phyloP scores from a whole-genome alignment of 2,329 filamentous ascomycete species.

The Aphanocladium album region DNA sequence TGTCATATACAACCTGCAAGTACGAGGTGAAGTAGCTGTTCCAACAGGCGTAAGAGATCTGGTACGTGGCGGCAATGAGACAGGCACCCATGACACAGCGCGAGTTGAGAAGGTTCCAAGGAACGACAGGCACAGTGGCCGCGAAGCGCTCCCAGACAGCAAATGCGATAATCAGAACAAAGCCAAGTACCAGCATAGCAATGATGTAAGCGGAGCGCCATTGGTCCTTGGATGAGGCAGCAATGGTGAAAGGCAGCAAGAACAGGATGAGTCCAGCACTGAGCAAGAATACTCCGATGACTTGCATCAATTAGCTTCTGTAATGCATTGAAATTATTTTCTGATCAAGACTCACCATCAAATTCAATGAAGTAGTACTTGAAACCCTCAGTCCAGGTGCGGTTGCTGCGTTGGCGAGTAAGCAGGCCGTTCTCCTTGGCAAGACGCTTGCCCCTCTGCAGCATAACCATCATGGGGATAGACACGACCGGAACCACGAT shows the following conservation, averaged over 20 bases:
- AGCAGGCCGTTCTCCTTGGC: conserved; percentile 19
- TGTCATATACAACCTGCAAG: conserved; percentile 32
- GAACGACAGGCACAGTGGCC: conserved; percentile 44
- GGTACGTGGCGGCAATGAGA: conserved; percentile 21
- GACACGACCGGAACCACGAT: conserved; percentile 48
- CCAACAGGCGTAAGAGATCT: conserved; percentile 28
- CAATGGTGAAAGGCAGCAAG: conserved; percentile 53
- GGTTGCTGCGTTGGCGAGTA: conserved; percentile 21
- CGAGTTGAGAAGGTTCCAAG: conserved; percentile 31
- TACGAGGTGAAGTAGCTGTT: conserved; percentile 39
- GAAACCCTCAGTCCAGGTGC: conserved; percentile 38
- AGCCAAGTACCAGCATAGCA: conserved; percentile 46
- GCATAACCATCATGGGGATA: conserved; percentile 20
- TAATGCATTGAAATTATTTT: no score
- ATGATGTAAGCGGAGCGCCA: conserved; percentile 42
- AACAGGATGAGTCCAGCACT: conserved; percentile 45
- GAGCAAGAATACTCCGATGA: conserved; percentile 45
- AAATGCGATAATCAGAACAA: conserved; percentile 43
- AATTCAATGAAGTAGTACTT: conserved; percentile 24
- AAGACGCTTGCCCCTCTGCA: conserved; percentile 20
- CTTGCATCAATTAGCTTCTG: background rate
- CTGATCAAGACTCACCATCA: conserved; percentile 6
- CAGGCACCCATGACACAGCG: conserved; percentile 22
- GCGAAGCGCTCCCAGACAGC: conserved; percentile 42
- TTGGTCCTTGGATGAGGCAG: conserved; percentile 32